These are phyloP conservation scores for Ustilago vetiveriae DNA, from an alignment of 1,284 basidiomycete species.

Conservation along the genomic window DNA sequence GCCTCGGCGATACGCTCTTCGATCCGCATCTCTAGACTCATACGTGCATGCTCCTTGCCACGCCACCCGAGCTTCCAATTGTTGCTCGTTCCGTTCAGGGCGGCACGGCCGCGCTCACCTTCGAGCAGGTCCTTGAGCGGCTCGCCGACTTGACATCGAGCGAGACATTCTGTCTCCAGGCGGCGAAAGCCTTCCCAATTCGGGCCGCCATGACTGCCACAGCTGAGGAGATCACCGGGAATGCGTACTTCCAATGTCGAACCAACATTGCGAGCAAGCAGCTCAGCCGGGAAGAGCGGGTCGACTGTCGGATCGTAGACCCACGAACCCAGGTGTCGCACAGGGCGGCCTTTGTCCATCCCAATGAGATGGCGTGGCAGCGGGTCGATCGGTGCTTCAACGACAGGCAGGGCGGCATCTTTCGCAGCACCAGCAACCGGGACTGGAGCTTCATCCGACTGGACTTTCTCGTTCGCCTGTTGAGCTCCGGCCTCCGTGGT, in stretches of 20 bases:
- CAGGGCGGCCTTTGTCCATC: slow-evolving; percentile 58
- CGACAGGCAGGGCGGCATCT: slow-evolving; percentile 8
- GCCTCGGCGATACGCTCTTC: slow-evolving; percentile 40
- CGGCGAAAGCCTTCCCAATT: slow-evolving; percentile 28
- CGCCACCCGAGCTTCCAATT: slow-evolving; percentile 63
- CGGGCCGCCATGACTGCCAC: slow-evolving; percentile 23
- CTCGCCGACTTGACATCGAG: slow-evolving; percentile 31
- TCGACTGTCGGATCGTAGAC: slow-evolving; percentile 57
- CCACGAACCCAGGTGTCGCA: slow-evolving; percentile 61
- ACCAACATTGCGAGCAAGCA: slow-evolving; percentile 61
- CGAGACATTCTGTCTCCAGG: slow-evolving; percentile 23
- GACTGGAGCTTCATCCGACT: neutral
- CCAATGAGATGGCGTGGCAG: slow-evolving; percentile 53
- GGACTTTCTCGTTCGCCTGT: no score
- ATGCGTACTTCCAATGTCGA: slow-evolving; percentile 65
- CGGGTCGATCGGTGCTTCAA: slow-evolving; percentile 28
- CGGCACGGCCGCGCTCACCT: slow-evolving; percentile 12
- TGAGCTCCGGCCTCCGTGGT: no score
- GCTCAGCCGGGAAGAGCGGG: slow-evolving; percentile 60
- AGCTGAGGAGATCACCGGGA: slow-evolving; percentile 47
- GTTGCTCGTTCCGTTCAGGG: slow-evolving; percentile 29
- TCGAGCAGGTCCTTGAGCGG: slow-evolving; percentile 34
- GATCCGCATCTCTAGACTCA: slow-evolving; percentile 52
- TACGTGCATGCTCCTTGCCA: slow-evolving; percentile 58
- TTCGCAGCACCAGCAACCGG: neutral